A percentile compares a stretch with the other conserved stretches of the same genome.
phyloP scores from a whole-genome alignment of 2,329 filamentous ascomycete species.

The Verticillium nubilum region DNA sequence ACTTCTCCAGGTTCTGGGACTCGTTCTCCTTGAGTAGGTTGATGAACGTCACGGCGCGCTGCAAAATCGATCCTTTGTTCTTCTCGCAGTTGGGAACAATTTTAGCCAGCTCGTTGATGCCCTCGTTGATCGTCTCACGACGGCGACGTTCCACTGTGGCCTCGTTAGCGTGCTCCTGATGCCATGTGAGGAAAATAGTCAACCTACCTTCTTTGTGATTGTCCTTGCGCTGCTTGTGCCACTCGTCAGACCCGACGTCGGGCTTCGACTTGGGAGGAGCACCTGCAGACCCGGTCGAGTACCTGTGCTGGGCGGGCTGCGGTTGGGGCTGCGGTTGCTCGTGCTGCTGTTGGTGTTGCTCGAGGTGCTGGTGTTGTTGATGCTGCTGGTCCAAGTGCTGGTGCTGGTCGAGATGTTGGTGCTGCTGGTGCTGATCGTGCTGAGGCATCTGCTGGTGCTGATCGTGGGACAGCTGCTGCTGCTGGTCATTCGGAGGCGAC shows the following conservation, averaged over 20 bases:
- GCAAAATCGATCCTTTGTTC: conserved; percentile 95
- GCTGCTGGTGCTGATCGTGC: conserved; percentile 7
- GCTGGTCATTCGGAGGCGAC: neutral
- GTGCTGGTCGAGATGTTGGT: conserved; percentile 4
- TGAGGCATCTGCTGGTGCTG: neutral
- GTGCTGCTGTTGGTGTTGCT: conserved; percentile 21
- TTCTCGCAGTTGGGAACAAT: conserved; percentile 98
- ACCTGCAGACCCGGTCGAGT: conserved; percentile 27
- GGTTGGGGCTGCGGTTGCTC: conserved; percentile 14
- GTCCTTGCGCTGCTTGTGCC: conserved; percentile 95
- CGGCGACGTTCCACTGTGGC: conserved; percentile 83
- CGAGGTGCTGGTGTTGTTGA: conserved; percentile 34
- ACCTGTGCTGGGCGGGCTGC: conserved; percentile 18
- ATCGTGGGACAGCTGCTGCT: neutral
- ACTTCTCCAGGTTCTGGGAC: conserved; percentile 88
- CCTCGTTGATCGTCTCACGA: conserved; percentile 97
- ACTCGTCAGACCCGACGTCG: conserved; percentile 91
- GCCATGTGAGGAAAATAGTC: neutral
- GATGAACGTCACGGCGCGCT: conserved; percentile 91
- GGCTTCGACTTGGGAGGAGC: conserved; percentile 60
- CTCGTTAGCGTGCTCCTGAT: conserved; percentile 15
- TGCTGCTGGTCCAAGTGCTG: conserved; percentile 18
- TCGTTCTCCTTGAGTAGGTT: conserved; percentile 92
- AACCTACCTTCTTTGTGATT: conserved; percentile 94
- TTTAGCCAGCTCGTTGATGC: conserved; percentile 95